Evolutionary conservation across 352 stramenopile species (phyloP), one percentile per base, ranked within the genome.

Genomic region (Blastocystis sp.): DNA sequence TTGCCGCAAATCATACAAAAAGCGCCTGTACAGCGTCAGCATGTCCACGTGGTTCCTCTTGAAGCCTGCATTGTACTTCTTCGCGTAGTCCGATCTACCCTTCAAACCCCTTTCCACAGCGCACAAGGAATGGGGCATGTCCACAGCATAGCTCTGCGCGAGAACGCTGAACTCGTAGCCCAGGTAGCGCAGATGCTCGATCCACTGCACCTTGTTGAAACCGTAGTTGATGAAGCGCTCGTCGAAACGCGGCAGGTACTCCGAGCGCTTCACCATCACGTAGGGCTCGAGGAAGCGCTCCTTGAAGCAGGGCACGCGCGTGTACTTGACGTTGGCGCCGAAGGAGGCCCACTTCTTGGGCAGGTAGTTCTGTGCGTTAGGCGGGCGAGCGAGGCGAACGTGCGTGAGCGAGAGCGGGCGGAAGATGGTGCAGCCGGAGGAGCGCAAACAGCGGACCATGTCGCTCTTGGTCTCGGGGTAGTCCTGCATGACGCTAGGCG

Each of bases 201-300:
- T 88, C 78, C 78, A 88, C 48, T 88, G 78, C 62, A 88, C 78
- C 24, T 88, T 88, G 54, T 88, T 88, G 34, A 79, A 88, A 10
- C 78, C 78, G 57, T 88, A 88, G 28, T 88, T 88, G 68, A 88
- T 88, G 34, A 88, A 88, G 7, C 78, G 78, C 19, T 76, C 64
- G 45, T 88, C 78, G 34, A 88, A 88, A 0, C 52, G 45, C 19
- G 78, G 78, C 4, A 88, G 52, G 1, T 3, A n/a, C 7, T 42
- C 45, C 14, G 61, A 59, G 17, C 68, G 64, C 40, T 60, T 42
- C 52, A 88, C 64, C 64, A 79, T 79, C 28, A 88, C 78, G 34
- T 88, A 88, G 3, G 78, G 78, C 48, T 88, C 78, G 21, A 84
- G 28, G 57, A 84, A 84, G 17, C 57, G 74, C 61, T 84, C 17